These are phyloP conservation scores for Hylodesmum podocarpum DNA, from an alignment of 306 rosid genomes.

Conservation along the genomic window DNA sequence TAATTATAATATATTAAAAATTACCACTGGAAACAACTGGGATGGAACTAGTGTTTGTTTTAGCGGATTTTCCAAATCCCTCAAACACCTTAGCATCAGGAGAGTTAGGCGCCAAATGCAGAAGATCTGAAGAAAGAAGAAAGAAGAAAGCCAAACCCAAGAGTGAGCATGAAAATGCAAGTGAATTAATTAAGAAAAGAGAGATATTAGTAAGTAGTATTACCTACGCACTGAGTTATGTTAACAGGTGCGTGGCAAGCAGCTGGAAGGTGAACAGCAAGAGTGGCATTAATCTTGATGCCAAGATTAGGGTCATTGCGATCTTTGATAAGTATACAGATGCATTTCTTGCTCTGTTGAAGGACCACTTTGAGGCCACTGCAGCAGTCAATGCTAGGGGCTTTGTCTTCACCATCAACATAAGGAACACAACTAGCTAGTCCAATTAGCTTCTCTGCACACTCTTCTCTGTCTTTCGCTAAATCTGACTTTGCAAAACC, in stretches of 20 bases:
- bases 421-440: conserved; percentile 71
- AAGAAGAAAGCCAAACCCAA: no score
- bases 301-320: conserved; percentile 84
- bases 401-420: conserved; percentile 62
- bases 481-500: conserved; percentile 43
- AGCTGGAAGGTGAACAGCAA: conserved; percentile 61
- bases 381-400: conserved; percentile 79
- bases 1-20: neutral
- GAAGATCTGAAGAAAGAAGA: conserved; percentile 66
- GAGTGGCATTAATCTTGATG: conserved; percentile 63
- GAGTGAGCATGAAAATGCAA: neutral
- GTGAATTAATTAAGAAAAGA: neutral
- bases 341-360: conserved; percentile 62
- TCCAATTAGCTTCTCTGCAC: conserved; percentile 60
- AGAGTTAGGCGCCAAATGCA: conserved; percentile 76
- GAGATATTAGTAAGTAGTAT: neutral
- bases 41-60: conserved; percentile 24
- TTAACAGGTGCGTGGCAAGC: conserved; percentile 70
- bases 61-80: conserved; percentile 32
- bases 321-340: conserved; percentile 76
- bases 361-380: conserved; percentile 60
- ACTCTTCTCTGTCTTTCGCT: conserved; percentile 60
- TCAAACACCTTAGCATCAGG: conserved; percentile 61
- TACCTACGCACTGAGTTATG: conserved; percentile 63
- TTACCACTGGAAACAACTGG: conserved; percentile 42